Percentiles rank a stretch among this genome's conserved stretches.
Evolutionary conservation across 306 rosid species (phyloP).

Genomic region (Corylus heterophylla): DNA sequence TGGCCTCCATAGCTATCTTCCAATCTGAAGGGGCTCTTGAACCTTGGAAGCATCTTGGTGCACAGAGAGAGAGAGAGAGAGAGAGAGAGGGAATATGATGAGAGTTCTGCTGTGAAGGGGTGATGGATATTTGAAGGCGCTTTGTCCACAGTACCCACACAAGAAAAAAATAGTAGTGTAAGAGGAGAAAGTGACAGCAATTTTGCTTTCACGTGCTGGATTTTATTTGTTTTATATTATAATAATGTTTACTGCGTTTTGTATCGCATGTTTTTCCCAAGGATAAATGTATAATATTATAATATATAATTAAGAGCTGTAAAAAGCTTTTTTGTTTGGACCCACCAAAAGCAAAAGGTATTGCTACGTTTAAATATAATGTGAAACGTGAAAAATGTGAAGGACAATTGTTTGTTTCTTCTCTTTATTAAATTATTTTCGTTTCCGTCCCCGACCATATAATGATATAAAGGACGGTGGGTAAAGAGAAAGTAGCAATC

Average conservation of each 20-base stretch:
- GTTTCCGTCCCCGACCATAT: too few relatives aligned
- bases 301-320: too few relatives aligned
- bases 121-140: conserved; percentile 10
- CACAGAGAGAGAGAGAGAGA: background rate
- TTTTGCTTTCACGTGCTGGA: background rate
- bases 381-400: background rate
- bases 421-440: background rate
- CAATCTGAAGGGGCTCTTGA: conserved; percentile 25
- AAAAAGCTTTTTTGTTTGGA: background rate
- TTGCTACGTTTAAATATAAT: background rate
- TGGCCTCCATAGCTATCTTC: background rate
- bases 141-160: background rate
- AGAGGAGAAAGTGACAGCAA: background rate
- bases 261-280: background rate
- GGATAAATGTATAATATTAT: background rate
- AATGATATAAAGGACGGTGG: background rate
- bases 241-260: background rate
- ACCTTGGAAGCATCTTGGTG: conserved; percentile 12
- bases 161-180: background rate
- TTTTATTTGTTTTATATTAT: background rate
- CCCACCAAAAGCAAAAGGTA: background rate
- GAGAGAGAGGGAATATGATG: background rate
- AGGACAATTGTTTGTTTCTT: background rate
- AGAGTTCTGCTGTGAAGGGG: conserved; percentile 13
- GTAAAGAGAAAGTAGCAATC: background rate